These are phyloP conservation scores for Pascua guehoae DNA, from an alignment of 1,284 basidiomycete species.

Conservation along the genomic window DNA sequence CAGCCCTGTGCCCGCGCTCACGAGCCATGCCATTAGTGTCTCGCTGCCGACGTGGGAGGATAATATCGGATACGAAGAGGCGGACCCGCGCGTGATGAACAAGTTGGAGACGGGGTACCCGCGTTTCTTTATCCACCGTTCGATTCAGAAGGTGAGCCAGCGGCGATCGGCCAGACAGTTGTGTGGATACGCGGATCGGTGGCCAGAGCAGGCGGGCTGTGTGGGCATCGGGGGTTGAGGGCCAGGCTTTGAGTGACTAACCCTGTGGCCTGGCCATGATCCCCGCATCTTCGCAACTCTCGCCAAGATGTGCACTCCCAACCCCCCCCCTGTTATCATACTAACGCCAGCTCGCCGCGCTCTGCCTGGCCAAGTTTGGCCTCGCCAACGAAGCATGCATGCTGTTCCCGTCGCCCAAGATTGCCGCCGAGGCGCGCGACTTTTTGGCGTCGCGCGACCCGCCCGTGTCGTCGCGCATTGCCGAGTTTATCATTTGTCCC, in stretches of 20 bases:
- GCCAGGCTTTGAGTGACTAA: too few relatives aligned
- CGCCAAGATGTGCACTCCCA: too few relatives aligned
- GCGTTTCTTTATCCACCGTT: slow-evolving; percentile 88
- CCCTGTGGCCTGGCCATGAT: too few relatives aligned
- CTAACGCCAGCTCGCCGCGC: slow-evolving; percentile 61
- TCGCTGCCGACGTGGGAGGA: slow-evolving; percentile 93
- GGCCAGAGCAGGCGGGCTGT: too few relatives aligned
- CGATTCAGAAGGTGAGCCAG: slow-evolving; percentile 71
- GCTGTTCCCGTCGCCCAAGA: slow-evolving; percentile 68
- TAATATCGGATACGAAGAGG: slow-evolving; percentile 90
- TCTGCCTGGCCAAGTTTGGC: slow-evolving; percentile 76
- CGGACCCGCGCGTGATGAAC: slow-evolving; percentile 74
- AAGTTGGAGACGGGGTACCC: slow-evolving; percentile 94
- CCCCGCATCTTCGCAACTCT: neutral
- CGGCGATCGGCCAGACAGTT: too few relatives aligned
- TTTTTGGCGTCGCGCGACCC: slow-evolving; percentile 61
- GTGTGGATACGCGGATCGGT: too few relatives aligned
- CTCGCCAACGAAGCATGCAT: slow-evolving; percentile 66
- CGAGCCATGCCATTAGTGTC: slow-evolving; percentile 91
- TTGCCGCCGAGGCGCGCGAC: slow-evolving; percentile 68
- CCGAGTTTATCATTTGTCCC: slow-evolving; percentile 66
- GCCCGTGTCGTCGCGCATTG: slow-evolving; percentile 60
- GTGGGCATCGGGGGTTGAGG: too few relatives aligned
- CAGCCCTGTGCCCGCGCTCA: slow-evolving; percentile 47
- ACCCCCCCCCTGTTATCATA: too few relatives aligned